Percentiles rank a stretch among this genome's conserved stretches.
Conservation (phyloP, 192 early-diverging fungal species). For the Linnemannia elongata region DNA sequence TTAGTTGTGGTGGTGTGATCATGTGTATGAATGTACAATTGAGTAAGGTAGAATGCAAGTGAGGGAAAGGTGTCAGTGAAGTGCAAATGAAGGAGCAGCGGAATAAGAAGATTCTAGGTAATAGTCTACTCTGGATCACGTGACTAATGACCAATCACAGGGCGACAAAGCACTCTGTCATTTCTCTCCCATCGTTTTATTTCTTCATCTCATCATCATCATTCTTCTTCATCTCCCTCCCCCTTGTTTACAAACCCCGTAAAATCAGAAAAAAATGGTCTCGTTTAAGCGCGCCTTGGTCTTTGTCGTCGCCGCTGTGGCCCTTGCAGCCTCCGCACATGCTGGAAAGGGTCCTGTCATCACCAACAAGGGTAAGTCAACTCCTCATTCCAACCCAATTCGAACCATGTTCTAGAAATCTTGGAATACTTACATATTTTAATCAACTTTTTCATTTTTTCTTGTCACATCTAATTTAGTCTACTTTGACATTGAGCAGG, state of each 20-base stretch:
- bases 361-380: conserved; percentile 71
- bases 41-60: not conserved
- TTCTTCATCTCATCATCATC: too few species aligned
- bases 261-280: conserved; percentile 22
- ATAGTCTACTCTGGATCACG: too few species aligned
- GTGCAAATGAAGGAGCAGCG: not conserved
- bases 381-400: not conserved
- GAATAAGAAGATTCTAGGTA: too few species aligned
- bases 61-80: not conserved
- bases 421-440: too few species aligned
- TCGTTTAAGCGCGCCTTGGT: conserved; percentile 48
- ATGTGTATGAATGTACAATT: not conserved
- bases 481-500: conserved; percentile 91
- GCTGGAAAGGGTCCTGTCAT: conserved; percentile 75
- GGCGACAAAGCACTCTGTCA: too few species aligned
- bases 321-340: conserved; percentile 35
- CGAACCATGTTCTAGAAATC: not conserved
- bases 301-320: conserved; percentile 27
- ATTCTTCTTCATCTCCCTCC: too few species aligned
- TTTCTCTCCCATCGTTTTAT: too few species aligned
- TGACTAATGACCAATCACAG: too few species aligned
- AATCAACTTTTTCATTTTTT: not conserved
- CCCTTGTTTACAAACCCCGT: too few species aligned
- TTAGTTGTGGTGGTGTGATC: not conserved
- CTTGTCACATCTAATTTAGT: conserved; percentile 59